These are phyloP conservation scores for Aspergillus fischeri DNA, from an alignment of 2,329 filamentous ascomycete genomes.

Conservation along the genomic window DNA sequence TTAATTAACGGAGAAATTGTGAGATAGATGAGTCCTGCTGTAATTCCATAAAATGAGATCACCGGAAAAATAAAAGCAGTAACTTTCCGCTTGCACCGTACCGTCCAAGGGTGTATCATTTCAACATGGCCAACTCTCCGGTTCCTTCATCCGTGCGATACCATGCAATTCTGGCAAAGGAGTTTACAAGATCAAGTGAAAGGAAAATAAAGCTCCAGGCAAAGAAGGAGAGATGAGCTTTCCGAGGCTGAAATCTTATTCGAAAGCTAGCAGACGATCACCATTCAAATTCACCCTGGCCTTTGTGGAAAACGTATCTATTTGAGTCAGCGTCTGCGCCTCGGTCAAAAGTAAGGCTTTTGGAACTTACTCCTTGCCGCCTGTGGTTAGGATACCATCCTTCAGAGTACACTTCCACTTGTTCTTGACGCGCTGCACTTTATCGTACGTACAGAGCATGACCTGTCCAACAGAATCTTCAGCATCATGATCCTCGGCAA, in stretches of 20 bases:
- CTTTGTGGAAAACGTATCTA: constrained; percentile 94
- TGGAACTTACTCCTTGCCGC: constrained; percentile 74
- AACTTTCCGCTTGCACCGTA: not conserved
- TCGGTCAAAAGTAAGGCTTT: no score
- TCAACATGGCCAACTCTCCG: not conserved
- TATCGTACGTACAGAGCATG: constrained; percentile 99
- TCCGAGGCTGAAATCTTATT: not conserved
- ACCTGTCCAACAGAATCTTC: constrained; percentile 81
- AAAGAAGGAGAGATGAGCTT: no score
- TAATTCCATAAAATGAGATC: not conserved
- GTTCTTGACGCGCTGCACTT: constrained; percentile 98
- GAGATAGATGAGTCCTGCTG: not conserved
- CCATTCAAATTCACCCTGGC: constrained; percentile 97
- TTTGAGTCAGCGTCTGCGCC: constrained; percentile 21
- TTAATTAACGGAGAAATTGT: not conserved
- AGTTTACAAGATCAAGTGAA: not conserved
- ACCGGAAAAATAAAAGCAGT: not conserved
- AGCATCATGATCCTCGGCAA: constrained; percentile 79
- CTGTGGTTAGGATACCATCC: constrained; percentile 89
- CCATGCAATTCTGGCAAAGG: not conserved
- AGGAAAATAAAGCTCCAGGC: not conserved
- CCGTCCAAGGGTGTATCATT: not conserved
- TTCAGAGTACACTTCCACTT: constrained; percentile 99
- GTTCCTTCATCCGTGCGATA: not conserved
- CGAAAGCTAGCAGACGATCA: constrained; percentile 38